Base-by-base conservation (phyloP, 1,139 yeast genomes). In the Suhomyces bolitotheri region DNA sequence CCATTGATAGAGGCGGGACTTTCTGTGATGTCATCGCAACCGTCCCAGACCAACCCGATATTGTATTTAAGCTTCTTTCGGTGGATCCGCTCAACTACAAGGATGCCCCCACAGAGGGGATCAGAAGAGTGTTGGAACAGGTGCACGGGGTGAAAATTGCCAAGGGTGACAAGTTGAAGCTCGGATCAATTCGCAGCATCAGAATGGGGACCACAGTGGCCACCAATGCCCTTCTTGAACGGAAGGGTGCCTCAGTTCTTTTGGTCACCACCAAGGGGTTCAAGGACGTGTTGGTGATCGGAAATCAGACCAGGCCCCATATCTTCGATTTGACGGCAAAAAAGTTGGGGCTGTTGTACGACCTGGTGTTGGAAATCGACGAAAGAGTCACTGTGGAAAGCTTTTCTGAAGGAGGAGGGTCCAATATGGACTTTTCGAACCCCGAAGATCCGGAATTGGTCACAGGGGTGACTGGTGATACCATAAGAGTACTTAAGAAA, bases 31-130 rank as follows among this genome's bases (percentile, higher is more conserved):
- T 89, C 56, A 68, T 75, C 20, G 80, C 82, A 5, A 71, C 81
- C 40, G 64, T 65, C 32, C 71, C 73, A 0, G 60, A 58, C 10
- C 62, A 62, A 28, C 50, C 51, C 4, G 75, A 71, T 43, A 54
- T 53, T 32, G 69, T 64, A 1, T 69, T 76, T 50, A 89, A 89
- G 58, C 63, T 89, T 26, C 67, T 90, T 19, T 87, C 96, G 1
- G 96, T 84, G 6, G 96, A 90, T 54, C 95, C 96, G 0, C 66
- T 73, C 28, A 89, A 89, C 62, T 89, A 90, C 55, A 64, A 70
- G 4, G 97, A 90, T 67, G 96, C 97, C 1, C 95, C 95, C 4
- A 71, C 90, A 11, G 97, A 89, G 62, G 97, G 96, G 5, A 86
- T 90, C 30, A 70, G 97, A 44, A 64, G 95, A 33, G 74, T 87